Base-by-base conservation (phyloP, 176 grass and related monocot species). In the Pontederia paniculata region DNA sequence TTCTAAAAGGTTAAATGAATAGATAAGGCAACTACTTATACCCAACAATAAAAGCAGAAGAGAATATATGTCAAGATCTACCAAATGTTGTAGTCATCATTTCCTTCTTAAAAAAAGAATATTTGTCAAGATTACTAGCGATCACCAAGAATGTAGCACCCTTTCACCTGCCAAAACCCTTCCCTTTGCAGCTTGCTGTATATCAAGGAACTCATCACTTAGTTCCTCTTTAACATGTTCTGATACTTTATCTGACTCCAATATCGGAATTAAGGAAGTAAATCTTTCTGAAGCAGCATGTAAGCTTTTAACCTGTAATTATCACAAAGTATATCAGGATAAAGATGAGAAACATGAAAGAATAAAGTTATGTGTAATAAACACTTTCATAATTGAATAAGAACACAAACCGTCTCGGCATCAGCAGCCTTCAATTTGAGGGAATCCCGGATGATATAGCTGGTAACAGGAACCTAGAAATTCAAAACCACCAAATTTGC, bases 371-470 rank as follows among this genome's bases (percentile, higher is more conserved):
- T 59, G 18, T 19, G 8, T 8, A 69, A 23, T 7, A 57, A 37
- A 44, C 20, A 45, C 8, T 58, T 21, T 54, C 28, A 70, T 55
- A 52, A 41, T 51, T 73, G 16, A 20, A 73, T 62, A 86, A 64
- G 54, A 65, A 58, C 74, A 28, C 58, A 59, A 72, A 90, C 86
- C 74, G 17, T 79, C 64, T 90, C 83, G 69, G 86, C 76, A 75
- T 97, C 86, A 54, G 65, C 81, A 66, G 65, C 63, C 78, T 97
- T 90, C 65, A 90, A 76, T 74, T 97, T 97, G 48, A 97, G 77
- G 52, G 86, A 97, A 51, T 88, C 66, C 45, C 80, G 73, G 72
- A 97, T 77, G 57, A 97, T 90, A 67, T 81, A 90, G 62, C 65
- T 83, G 28, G 69, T 48, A 77, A 84, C 72, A 58, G 77, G 86